Base-by-base conservation (phyloP, 2,329 filamentous ascomycete genomes). In the Colletotrichum tanaceti region DNA sequence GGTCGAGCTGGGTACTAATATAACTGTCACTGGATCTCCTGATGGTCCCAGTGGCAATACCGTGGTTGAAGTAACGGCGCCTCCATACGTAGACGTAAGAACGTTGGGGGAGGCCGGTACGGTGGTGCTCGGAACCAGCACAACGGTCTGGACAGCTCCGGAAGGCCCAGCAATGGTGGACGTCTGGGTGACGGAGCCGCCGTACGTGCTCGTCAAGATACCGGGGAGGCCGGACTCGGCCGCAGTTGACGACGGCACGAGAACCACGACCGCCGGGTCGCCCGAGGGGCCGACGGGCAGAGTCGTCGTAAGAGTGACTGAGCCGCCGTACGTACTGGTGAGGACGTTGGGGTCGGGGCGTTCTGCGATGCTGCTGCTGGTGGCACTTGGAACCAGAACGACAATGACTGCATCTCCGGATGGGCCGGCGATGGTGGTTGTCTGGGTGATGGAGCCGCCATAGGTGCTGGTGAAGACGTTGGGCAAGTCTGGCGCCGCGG, bases 231-330 rank as follows among this genome's bases (percentile, higher is more conserved):
- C 10, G n/a, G n/a, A n/a, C n/a, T n/a, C n/a, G 13, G 46, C n/a
- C n/a, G 46, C 46, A 16, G 46, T 14, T 5, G 46, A 35, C 13
- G 11, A 14, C 28, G 46, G 61, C 5, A 64, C 53, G 10, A 64
- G 18, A 4, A 64, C 32, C 5, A 64, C 43, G 5, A 50, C 35
- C 18, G 22, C 61, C 14, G 44, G 41, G n/a, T 46, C 32, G 16
- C 61, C 61, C 16, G 61, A 58, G 3, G 61, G 53, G 6, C 61
- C 61, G 14, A 64, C 18, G 2, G 32, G 32, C 32, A 64, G 18
- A 10, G 53, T 64, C 2, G 46, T 49, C 4, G 46, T 49, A 1
- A 5, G 46, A 6, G 46, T 49, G 9, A 49, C 14, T 7, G 24
- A 24, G 24, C 44, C 44, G 22, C n/a, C 44, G 39, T 43, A 24